Percentiles rank a stretch among this genome's conserved stretches.
phyloP scores from a whole-genome alignment of 495 filamentous ascomycete species.

The Lasiosphaeris hirsuta region DNA sequence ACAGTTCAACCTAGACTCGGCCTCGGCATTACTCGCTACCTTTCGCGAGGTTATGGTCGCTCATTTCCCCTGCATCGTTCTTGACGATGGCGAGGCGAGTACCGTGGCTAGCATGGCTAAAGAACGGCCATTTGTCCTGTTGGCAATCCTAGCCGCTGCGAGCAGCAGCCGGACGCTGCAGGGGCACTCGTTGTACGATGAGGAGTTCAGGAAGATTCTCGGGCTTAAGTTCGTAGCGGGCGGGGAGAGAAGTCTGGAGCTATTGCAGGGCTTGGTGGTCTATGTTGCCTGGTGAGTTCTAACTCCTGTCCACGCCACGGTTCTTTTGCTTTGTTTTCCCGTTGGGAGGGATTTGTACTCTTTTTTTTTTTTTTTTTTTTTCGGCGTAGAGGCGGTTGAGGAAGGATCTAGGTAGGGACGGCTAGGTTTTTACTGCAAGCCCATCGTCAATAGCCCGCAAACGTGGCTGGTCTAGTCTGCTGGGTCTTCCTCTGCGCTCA shows the following conservation, averaged over 20 bases:
- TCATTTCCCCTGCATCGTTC: conserved; percentile 38
- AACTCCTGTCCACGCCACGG: not conserved
- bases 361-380: not conserved
- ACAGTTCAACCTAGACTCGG: conserved; percentile 49
- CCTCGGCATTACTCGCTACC: conserved; percentile 33
- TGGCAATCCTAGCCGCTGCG: conserved; percentile 44
- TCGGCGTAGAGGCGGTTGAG: no score
- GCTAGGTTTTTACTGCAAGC: no score
- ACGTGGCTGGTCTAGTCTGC: no score
- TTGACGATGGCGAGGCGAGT: conserved; percentile 22
- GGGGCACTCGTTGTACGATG: conserved; percentile 46
- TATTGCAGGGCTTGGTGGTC: conserved; percentile 43
- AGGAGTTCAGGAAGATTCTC: conserved; percentile 48
- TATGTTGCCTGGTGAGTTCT: conserved; percentile 46
- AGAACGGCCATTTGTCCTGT: conserved; percentile 40
- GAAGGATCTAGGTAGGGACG: no score
- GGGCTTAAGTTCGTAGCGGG: conserved; percentile 48
- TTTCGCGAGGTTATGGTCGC: conserved; percentile 38
- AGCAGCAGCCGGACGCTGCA: conserved; percentile 41
- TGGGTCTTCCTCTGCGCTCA: no score
- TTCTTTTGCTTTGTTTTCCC: not conserved
- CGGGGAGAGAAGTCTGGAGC: conserved; percentile 43
- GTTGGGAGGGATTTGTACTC: not conserved
- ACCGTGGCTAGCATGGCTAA: conserved; percentile 37
- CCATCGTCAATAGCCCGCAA: no score